Percentiles rank a stretch among this genome's conserved stretches.
phyloP scores from a whole-genome alignment of 2,329 filamentous ascomycete species.

The Colletotrichum coccodes region DNA sequence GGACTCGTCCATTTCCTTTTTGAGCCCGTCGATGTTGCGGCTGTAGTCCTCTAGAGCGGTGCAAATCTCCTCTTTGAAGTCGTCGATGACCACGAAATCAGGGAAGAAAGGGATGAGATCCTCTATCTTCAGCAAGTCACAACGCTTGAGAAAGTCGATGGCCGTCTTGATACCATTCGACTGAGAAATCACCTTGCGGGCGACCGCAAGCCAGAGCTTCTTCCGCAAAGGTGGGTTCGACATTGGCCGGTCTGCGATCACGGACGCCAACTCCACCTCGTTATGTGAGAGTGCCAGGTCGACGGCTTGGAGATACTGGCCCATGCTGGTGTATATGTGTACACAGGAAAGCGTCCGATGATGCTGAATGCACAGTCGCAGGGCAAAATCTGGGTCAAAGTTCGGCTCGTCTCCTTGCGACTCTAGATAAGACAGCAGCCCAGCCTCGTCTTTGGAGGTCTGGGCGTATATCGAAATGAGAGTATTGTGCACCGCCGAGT shows the following conservation, averaged over 20 bases:
- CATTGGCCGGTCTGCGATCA: slow-evolving; percentile 87
- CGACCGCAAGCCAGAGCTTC: slow-evolving; percentile 94
- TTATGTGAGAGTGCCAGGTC: slow-evolving; percentile 91
- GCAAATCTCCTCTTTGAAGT: slow-evolving; percentile 99
- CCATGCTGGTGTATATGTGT: slow-evolving; percentile 97
- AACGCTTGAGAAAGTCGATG: slow-evolving; percentile 92
- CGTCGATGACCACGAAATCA: slow-evolving; percentile 97
- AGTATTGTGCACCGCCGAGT: slow-evolving; percentile 95
- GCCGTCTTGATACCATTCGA: slow-evolving; percentile 90
- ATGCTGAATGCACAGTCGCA: slow-evolving; percentile 94
- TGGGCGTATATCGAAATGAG: slow-evolving; percentile 96
- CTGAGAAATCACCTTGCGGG: slow-evolving; percentile 90
- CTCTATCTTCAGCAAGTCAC: slow-evolving; percentile 92
- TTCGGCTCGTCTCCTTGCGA: slow-evolving; percentile 86
- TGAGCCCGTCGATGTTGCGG: slow-evolving; percentile 86
- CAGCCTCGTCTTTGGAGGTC: slow-evolving; percentile 83
- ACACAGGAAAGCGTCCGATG: slow-evolving; percentile 93
- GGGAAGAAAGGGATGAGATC: slow-evolving; percentile 98
- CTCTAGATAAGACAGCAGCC: slow-evolving; percentile 88
- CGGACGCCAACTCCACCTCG: slow-evolving; percentile 88
- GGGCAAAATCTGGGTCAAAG: slow-evolving; percentile 95
- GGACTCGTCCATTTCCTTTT: slow-evolving; percentile 95
- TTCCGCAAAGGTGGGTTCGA: slow-evolving; percentile 85
- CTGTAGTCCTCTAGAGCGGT: slow-evolving; percentile 92
- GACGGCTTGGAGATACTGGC: slow-evolving; percentile 91